Evolutionary conservation across 805 yeast species (phyloP), one percentile per base, ranked within the genome.

Genomic region (Wickerhamia fluorescens): DNA sequence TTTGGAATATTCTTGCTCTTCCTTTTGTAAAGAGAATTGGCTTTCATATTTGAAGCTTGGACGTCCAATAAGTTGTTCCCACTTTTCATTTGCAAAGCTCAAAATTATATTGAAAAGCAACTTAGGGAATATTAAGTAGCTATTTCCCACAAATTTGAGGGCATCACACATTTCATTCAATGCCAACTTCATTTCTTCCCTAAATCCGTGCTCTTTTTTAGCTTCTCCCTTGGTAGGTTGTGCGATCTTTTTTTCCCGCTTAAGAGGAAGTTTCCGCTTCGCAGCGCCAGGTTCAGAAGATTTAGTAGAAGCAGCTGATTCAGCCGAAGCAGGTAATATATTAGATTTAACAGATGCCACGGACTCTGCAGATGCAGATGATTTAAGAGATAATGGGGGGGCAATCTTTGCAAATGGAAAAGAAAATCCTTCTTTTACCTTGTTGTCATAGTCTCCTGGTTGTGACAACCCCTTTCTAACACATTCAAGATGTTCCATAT

Each of bases 1-100:
- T n/a, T n/a, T n/a, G n/a, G n/a, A n/a, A n/a, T n/a, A n/a, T n/a
- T n/a, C n/a, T n/a, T n/a, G n/a, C n/a, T n/a, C n/a, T n/a, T n/a
- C n/a, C n/a, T n/a, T n/a, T n/a, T n/a, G n/a, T n/a, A n/a, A n/a
- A n/a, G n/a, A n/a, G n/a, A n/a, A n/a, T n/a, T n/a, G n/a, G n/a
- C n/a, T n/a, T n/a, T n/a, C n/a, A n/a, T n/a, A n/a, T n/a, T n/a
- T n/a, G n/a, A n/a, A n/a, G n/a, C n/a, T n/a, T n/a, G n/a, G 58
- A 24, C 66, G 68, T n/a, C 94, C 95, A 32, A 85, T 66, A 47
- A 85, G 82, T 20, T 50, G 51, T 45, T 80, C 77, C 96, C 96
- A 89, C 51, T 71, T 66, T 22, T 64, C 58, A 34, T 68, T 69
- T 20, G 71, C 25, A 36, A 75, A 62, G 31, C 66, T 58, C 27